Conservation (phyloP, 164 flowering plant species). For the Nymphaea colorata region DNA sequence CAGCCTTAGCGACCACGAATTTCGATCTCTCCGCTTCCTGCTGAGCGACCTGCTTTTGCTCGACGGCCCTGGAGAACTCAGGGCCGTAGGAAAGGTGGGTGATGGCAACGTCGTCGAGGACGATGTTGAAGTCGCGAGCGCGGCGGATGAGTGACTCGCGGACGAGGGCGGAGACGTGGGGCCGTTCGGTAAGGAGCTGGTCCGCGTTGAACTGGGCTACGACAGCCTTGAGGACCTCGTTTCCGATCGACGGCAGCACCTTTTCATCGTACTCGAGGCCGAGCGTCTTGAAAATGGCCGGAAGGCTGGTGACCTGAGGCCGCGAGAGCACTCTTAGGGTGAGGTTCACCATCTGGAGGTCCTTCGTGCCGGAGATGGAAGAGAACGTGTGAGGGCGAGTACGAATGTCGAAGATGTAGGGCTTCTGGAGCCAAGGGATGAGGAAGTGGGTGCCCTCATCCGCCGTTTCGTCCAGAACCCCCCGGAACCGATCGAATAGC, state of each 20-base stretch:
- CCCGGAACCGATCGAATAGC: slow-evolving; percentile 62
- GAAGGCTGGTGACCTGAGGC: slow-evolving; percentile 27
- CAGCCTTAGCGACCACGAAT: slow-evolving; percentile 73
- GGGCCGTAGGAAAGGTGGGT: slow-evolving; percentile 27
- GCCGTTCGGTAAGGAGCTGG: slow-evolving; percentile 81
- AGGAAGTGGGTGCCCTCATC: slow-evolving; percentile 86
- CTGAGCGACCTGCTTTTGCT: slow-evolving; percentile 60
- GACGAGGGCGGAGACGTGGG: slow-evolving; percentile 72
- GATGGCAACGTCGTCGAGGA: slow-evolving; percentile 76
- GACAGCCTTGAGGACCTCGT: slow-evolving; percentile 78
- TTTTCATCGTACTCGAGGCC: slow-evolving; percentile 86
- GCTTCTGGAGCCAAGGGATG: slow-evolving; percentile 72
- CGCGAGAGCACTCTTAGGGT: slow-evolving; percentile 74
- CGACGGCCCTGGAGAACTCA: slow-evolving; percentile 38
- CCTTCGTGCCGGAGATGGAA: slow-evolving; percentile 80
- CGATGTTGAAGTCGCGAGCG: slow-evolving; percentile 11
- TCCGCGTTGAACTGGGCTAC: slow-evolving; percentile 90
- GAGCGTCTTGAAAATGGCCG: slow-evolving; percentile 54
- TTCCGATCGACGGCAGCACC: slow-evolving; percentile 81
- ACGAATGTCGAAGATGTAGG: slow-evolving; percentile 75
- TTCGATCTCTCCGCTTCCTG: slow-evolving; percentile 91
- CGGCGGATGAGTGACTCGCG: slow-evolving; percentile 29
- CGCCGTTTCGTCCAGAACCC: slow-evolving; percentile 53
- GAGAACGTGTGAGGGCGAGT: slow-evolving; percentile 76
- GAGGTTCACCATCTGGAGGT: slow-evolving; percentile 84